These are phyloP conservation scores for Ganoderma lingzhi DNA, from an alignment of 1,284 basidiomycete species.

Conservation along the genomic window DNA sequence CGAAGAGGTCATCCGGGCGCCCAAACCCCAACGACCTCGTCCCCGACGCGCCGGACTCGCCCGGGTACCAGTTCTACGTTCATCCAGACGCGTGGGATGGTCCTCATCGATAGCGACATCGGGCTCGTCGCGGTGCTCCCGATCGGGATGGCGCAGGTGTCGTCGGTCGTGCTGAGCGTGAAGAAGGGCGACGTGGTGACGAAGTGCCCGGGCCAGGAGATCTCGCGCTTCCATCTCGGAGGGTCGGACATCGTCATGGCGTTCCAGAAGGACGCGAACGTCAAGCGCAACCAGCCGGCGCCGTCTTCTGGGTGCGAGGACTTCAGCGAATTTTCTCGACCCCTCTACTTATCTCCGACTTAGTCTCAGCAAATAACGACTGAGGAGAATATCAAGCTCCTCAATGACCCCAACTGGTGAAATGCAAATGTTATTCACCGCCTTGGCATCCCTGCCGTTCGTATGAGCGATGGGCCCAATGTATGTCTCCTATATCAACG, in stretches of 20 bases:
- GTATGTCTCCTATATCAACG: constrained; percentile 39
- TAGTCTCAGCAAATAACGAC: constrained; percentile 59
- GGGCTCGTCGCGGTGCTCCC: constrained; percentile 37
- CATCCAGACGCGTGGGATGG: constrained; percentile 34
- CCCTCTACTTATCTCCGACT: constrained; percentile 54
- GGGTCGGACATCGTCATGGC: constrained; percentile 32
- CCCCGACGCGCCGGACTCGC: constrained; percentile 29
- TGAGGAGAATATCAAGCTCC: constrained; percentile 70
- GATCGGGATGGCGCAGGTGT: constrained; percentile 38
- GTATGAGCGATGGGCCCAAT: constrained; percentile 75
- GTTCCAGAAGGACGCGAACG: constrained; percentile 33
- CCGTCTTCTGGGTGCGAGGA: neutral
- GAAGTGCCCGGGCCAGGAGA: constrained; percentile 31
- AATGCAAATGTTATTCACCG: constrained; percentile 66
- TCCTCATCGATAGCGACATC: constrained; percentile 32
- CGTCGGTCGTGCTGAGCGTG: constrained; percentile 33
- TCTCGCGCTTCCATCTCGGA: constrained; percentile 33
- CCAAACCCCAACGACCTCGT: constrained; percentile 22
- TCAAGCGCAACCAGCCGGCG: constrained; percentile 21
- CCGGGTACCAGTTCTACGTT: constrained; percentile 22
- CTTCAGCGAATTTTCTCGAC: constrained; percentile 50
- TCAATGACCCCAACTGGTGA: constrained; percentile 77
- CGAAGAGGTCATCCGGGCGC: constrained; percentile 34
- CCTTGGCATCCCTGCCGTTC: constrained; percentile 66
- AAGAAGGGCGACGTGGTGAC: constrained; percentile 22